Evolutionary conservation across 2,329 filamentous ascomycete genomes (phyloP), one percentile per base, ranked within the genome.

Genomic region (Neurospora sp.): DNA sequence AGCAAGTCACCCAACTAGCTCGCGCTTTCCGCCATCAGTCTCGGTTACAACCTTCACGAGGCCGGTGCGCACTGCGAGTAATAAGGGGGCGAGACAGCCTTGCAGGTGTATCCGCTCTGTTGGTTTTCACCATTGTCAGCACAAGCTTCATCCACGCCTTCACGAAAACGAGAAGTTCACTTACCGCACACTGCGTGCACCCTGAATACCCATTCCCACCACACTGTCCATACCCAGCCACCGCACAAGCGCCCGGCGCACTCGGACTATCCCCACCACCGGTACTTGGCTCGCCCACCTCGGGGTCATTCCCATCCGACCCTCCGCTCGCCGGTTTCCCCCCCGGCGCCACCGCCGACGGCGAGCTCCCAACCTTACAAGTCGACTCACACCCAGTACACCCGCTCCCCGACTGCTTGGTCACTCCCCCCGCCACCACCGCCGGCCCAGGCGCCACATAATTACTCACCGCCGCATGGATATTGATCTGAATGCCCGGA

Each of bases 401-500:
- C 2, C 73, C 76, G 0, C 78, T 78, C 7, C 82, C 82, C 13
- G 82, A 78, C 11, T 73, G 74, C 75, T 81, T 80, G 7, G 78
- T 81, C 2, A 78, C 78, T 0, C 82, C 82, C 33, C 78, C 77
- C 0, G 79, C 71, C 66, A 80, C 77, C n/a, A 84, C 82, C 1
- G 78, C 75, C 1, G 82, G 82, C 1, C 83, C 83, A 1, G 83
- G 83, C 2, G 81, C 81, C 4, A 79, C 74, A 71, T 84, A 84
- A 1, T 75, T 78, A 40, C 72, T 73, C 40, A 84, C 71, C 67
- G 79, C 78, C 11, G 79, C 74, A 75, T 85, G 82, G 73, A 85
- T 85, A 75, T 84, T 83, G 73, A 84, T 76, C 52, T 79, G 76
- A 71, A 85, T 83, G 10, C 83, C 83, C 0, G 83, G 81, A 71